Percentiles rank a stretch among this genome's conserved stretches.
phyloP scores from a whole-genome alignment of 495 filamentous ascomycete genomes.

The Podospora tetraspora region DNA sequence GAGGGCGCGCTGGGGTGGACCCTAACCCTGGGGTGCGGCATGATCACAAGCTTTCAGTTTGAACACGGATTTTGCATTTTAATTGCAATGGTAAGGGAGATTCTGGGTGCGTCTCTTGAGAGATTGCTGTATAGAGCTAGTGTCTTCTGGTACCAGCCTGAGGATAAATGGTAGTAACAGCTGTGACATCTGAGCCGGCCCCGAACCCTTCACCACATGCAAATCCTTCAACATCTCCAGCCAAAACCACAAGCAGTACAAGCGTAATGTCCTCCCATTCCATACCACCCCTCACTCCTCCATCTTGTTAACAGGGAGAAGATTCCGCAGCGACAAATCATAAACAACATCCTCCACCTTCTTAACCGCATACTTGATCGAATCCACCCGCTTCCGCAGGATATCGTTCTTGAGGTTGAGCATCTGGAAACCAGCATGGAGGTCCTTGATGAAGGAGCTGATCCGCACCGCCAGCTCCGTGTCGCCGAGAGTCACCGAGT shows the following conservation, averaged over 20 bases:
- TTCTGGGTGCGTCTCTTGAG: not conserved
- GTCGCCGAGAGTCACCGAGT: slow-evolving; percentile 90
- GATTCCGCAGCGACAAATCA: slow-evolving; percentile 79
- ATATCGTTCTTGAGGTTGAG: slow-evolving; percentile 96
- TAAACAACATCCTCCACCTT: slow-evolving; percentile 98
- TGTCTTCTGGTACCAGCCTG: not conserved
- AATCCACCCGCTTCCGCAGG: slow-evolving; percentile 79
- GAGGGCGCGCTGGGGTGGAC: slow-evolving; percentile 9
- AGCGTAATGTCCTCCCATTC: not conserved
- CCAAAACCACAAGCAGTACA: not conserved
- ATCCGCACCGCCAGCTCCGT: slow-evolving; percentile 77
- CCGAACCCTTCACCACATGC: not conserved
- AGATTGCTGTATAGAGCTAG: not conserved
- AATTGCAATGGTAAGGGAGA: not conserved
- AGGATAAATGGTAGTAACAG: not conserved
- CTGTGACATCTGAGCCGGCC: not conserved
- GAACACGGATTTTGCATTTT: not conserved
- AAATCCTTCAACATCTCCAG: not conserved
- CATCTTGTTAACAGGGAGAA: slow-evolving; percentile 53
- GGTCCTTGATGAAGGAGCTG: slow-evolving; percentile 86
- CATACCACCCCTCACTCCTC: slow-evolving; percentile 16
- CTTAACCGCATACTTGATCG: slow-evolving; percentile 95
- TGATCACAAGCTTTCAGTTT: not conserved
- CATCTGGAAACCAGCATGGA: slow-evolving; percentile 93
- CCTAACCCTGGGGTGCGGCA: slow-evolving; percentile 21